Evolutionary conservation across 106 monocot species (phyloP).

Genomic region (Cymbidium sinense): DNA sequence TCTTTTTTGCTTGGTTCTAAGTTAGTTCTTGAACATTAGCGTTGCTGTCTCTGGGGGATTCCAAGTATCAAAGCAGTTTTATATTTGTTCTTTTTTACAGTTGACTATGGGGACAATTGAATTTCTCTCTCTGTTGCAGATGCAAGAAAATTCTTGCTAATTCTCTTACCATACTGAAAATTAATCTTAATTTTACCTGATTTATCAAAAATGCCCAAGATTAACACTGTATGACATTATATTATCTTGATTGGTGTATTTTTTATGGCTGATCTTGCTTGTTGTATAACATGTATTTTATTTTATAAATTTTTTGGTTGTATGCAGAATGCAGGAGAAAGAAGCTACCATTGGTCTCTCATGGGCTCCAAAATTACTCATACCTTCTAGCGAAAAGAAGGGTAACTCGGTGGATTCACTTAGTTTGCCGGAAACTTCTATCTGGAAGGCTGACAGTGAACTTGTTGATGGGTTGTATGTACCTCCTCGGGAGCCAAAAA

Average conservation of each 20-base stretch:
- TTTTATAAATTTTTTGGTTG: not conserved
- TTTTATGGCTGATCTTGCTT: not conserved
- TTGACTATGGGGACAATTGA: not conserved
- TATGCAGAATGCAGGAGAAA: slow-evolving; percentile 22
- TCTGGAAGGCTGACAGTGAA: slow-evolving; percentile 32
- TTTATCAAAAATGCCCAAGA: not conserved
- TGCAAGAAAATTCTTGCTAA: not conserved
- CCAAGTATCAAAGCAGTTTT: not conserved
- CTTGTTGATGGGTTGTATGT: slow-evolving; percentile 87
- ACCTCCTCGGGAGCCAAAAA: slow-evolving; percentile 68
- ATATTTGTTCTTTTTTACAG: not conserved
- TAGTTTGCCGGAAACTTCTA: slow-evolving; percentile 6
- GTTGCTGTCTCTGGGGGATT: not conserved
- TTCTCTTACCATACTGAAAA: not conserved
- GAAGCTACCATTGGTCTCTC: slow-evolving; percentile 44
- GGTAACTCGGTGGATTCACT: not conserved
- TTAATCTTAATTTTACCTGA: not conserved
- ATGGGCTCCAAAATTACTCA: slow-evolving; percentile 68
- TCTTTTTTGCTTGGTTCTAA: not conserved
- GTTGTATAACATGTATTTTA: not conserved
- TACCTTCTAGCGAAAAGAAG: slow-evolving; percentile 9
- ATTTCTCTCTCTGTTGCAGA: not conserved
- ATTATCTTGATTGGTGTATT: not conserved
- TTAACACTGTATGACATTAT: not conserved
- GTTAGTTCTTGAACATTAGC: not conserved